phyloP scores from a whole-genome alignment of 371 early-diverging fungal species.

The Syncephalastrum monosporum region DNA sequence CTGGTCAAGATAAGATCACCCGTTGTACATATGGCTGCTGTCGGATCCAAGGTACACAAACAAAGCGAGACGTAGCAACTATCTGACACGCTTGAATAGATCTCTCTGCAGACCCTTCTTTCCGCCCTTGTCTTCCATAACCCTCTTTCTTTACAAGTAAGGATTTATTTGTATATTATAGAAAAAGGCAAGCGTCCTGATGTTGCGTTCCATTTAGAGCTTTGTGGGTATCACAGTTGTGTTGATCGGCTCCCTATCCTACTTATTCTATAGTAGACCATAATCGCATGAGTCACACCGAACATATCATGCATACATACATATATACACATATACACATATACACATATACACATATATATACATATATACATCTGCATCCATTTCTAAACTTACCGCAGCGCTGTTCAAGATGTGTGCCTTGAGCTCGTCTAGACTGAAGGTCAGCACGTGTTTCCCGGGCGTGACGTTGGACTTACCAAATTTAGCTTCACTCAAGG shows the following conservation, averaged over 20 bases:
- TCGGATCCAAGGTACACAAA: slow-evolving; percentile 11
- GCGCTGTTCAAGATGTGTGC: slow-evolving; percentile 45
- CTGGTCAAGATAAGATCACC: slow-evolving; percentile 17
- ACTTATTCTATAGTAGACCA: too few species aligned
- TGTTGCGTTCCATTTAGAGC: neutral
- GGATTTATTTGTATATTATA: too few species aligned
- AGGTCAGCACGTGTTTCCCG: neutral
- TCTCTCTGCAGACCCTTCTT: neutral
- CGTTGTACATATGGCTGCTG: slow-evolving; percentile 7
- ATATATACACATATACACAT: too few species aligned
- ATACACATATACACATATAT: too few species aligned
- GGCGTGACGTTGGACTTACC: slow-evolving; percentile 25
- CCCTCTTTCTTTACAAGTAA: slow-evolving; percentile 3
- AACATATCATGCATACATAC: too few species aligned
- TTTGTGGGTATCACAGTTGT: too few species aligned
- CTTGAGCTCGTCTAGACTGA: slow-evolving; percentile 26
- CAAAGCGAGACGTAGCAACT: neutral
- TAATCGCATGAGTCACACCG: too few species aligned
- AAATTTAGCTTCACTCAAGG: slow-evolving; percentile 55
- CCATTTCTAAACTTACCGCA: too few species aligned
- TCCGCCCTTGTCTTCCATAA: slow-evolving; percentile 2
- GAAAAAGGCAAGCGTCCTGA: neutral
- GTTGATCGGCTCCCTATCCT: too few species aligned
- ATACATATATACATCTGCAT: too few species aligned
- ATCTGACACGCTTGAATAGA: neutral